Base-by-base conservation (phyloP, 202 grass and related monocot species). In the Carex sylvatica region DNA sequence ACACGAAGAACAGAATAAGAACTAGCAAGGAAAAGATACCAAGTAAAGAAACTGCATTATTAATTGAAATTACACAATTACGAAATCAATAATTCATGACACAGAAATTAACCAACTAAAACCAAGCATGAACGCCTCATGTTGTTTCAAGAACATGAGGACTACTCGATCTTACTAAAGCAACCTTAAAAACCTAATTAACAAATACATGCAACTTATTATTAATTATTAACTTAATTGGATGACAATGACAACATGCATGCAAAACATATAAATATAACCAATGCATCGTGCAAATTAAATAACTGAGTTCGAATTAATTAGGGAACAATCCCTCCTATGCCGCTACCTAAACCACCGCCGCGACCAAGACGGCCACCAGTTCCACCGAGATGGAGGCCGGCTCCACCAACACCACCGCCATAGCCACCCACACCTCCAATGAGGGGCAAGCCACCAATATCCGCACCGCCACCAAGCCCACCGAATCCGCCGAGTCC, bases 401-500 rank as follows among this genome's bases (percentile, higher is more conserved):
- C 26, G 0, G 72, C 72, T 76, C 72, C 72, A 35, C 72, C 72
- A n/a, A 3, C 51, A 56, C 1, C 72, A 31, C 72, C 72, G 2
- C 24, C 72, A n/a, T 56, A 76, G 14, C 24, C 51, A 76, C 51
- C 51, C 56, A 56, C 0, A 19, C 51, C 24, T 76, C 26, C 26
- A 11, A 76, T 55, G 26, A 76, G 51, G 49, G 72, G 72, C 24
- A 82, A 82, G 6, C 61, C 61, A 0, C 44, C 79, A 5, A 82
- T 0, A 24, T 30, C 10, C 0, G 18, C 47, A 31, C 79, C 79
- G 0, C 40, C 79, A 20, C 79, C 79, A 3, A 82, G 61, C 1
- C 80, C 80, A 33, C 80, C 80, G 11, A 53, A 82, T 19, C 80
- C 80, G 5, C 24, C 8, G 42, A 82, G 62, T 19, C 80, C 80